A percentile compares a stretch with the other conserved stretches of the same genome.
phyloP scores from a whole-genome alignment of 2,329 filamentous ascomycete species.

The Metarhizium humberi region DNA sequence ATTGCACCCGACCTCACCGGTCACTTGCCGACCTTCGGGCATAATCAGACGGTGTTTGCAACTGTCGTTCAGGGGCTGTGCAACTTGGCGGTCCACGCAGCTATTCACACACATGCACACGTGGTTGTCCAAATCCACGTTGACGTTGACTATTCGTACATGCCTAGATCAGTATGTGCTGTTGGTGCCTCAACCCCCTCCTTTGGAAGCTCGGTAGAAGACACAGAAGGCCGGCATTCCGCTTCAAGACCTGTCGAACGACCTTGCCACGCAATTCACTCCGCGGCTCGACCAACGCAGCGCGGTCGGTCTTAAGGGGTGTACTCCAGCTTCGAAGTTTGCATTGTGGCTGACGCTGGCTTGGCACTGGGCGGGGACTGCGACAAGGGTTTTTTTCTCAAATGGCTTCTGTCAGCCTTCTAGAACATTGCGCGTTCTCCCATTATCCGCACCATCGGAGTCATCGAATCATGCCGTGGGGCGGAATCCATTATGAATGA shows the following conservation, averaged over 20 bases:
- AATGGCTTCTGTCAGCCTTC: slow-evolving; percentile 7
- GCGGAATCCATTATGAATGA: not conserved
- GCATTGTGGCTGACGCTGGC: slow-evolving; percentile 1
- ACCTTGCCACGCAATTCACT: not conserved
- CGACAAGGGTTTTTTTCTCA: not conserved
- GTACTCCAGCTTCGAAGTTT: no score
- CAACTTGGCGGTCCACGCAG: no score
- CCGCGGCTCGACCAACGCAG: not conserved
- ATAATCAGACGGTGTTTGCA: no score
- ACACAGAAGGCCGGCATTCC: not conserved
- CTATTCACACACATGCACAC: no score
- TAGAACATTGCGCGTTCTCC: slow-evolving; percentile 1
- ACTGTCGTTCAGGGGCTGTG: no score
- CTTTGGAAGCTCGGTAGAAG: not conserved
- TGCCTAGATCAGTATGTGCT: no score
- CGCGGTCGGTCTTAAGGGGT: no score
- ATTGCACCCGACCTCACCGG: no score
- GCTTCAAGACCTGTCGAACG: not conserved
- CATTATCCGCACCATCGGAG: not conserved
- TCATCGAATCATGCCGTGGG: not conserved
- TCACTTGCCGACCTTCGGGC: no score
- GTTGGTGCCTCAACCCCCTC: no score
- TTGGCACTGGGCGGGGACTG: not conserved
- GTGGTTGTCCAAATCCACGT: no score
- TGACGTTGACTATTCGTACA: no score